A percentile compares a stretch with the other conserved stretches of the same genome.
Evolutionary conservation across 352 stramenopile genomes (phyloP).

Genomic region (Pythium folliculosum): DNA sequence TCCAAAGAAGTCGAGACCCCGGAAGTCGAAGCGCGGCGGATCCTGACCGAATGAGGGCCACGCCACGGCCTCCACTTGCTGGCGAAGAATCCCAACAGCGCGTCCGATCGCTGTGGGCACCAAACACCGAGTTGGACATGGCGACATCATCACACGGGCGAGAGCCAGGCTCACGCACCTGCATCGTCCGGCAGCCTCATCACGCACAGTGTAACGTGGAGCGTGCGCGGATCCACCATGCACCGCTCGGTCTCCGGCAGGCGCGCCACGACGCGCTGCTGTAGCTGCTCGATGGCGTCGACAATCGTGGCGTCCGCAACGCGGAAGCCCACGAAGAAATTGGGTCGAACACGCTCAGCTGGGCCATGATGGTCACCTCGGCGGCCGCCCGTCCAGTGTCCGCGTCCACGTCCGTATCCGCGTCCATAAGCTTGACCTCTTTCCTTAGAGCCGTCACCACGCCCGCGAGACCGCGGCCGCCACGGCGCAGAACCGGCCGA

Average conservation of each 20-base stretch:
- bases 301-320: constrained; percentile 29
- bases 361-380: background rate
- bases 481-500: background rate
- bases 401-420: background rate
- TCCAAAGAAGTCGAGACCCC: constrained; percentile 38
- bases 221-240: constrained; percentile 40
- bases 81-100: constrained; percentile 5
- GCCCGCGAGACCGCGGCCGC: background rate
- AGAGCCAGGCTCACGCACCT: constrained; percentile 14
- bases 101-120: constrained; percentile 7
- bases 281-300: constrained; percentile 27
- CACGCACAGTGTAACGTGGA: constrained; percentile 55
- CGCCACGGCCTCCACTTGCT: background rate
- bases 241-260: constrained; percentile 33
- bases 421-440: background rate
- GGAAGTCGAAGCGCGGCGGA: background rate
- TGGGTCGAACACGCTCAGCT: background rate
- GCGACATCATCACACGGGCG: background rate
- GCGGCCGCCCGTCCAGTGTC: too few species aligned
- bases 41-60: background rate
- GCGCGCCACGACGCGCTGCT: constrained; percentile 30
- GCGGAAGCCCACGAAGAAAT: constrained; percentile 53
- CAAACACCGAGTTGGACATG: too few species aligned
- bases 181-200: constrained; percentile 35
- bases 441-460: background rate